Conservation (phyloP, 176 grass and related monocot species). For the Pontederia crassipes region DNA sequence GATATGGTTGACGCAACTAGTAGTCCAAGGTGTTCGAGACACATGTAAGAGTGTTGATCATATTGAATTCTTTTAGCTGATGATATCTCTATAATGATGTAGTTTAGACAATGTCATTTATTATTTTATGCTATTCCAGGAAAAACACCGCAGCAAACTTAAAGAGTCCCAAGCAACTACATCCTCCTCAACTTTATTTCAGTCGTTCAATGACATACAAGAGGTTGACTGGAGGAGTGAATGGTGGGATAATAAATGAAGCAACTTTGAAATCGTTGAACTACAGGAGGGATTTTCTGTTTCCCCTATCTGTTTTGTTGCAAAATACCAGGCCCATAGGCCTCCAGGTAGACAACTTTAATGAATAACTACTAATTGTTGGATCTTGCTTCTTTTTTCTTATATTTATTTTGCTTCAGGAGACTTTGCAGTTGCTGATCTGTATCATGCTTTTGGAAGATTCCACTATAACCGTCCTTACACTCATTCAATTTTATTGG, state of each 20-base stretch:
- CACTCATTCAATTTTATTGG: conserved; percentile 94
- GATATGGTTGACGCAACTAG: conserved; percentile 39
- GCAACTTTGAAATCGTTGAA: conserved; percentile 59
- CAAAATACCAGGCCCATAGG: conserved; percentile 77
- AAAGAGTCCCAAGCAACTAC: conserved; percentile 32
- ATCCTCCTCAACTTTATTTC: conserved; percentile 38
- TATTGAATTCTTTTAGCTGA: too few relatives aligned
- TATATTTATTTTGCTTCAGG: conserved; percentile 51
- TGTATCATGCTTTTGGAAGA: conserved; percentile 85
- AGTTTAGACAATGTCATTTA: background rate
- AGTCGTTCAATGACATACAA: conserved; percentile 61
- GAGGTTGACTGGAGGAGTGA: conserved; percentile 72
- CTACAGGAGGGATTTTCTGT: conserved; percentile 72
- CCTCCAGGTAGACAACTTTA: conserved; percentile 37
- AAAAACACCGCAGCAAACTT: conserved; percentile 35
- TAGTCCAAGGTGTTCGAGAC: conserved; percentile 34
- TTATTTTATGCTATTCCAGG: conserved; percentile 30
- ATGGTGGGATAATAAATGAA: conserved; percentile 87
- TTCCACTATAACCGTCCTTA: conserved; percentile 77
- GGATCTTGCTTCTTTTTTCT: background rate
- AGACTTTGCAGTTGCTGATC: conserved; percentile 65
- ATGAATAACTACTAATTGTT: background rate
- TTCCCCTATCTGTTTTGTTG: conserved; percentile 65
- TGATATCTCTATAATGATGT: background rate
- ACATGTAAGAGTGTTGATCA: conserved; percentile 1